Conservation (phyloP, 148 eudicot genomes). For the Vaccinium vitisidaea region DNA sequence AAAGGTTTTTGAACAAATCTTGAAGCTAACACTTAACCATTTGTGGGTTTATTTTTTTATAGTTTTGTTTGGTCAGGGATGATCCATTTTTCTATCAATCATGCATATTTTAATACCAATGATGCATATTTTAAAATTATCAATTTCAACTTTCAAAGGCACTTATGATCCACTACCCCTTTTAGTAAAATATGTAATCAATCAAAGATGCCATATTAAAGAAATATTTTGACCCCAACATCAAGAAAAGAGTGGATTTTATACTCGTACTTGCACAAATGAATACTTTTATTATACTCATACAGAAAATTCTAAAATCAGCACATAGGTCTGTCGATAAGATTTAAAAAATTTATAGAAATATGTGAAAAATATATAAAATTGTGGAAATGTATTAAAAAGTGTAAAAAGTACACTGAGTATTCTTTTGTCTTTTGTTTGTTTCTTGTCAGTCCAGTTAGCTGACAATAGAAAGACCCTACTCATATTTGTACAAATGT, state of each 20-base stretch:
- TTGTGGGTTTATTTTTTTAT: neutral
- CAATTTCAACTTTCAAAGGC: neutral
- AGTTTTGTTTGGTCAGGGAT: conserved; percentile 3
- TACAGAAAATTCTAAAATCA: too few relatives aligned
- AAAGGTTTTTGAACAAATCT: neutral
- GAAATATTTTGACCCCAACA: neutral
- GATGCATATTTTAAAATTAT: neutral
- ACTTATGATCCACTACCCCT: neutral
- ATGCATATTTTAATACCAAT: neutral
- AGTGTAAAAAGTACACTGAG: too few relatives aligned
- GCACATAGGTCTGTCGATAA: too few relatives aligned
- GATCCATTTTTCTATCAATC: neutral
- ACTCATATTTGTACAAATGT: neutral
- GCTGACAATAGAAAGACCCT: too few relatives aligned
- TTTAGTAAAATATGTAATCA: neutral
- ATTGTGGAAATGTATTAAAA: too few relatives aligned
- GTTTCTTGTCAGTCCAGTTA: too few relatives aligned
- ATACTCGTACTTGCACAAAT: neutral
- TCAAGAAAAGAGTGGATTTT: neutral
- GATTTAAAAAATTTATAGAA: too few relatives aligned
- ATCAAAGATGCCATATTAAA: neutral
- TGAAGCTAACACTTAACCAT: neutral
- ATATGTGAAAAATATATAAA: too few relatives aligned
- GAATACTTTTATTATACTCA: too few relatives aligned
- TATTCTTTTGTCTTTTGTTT: too few relatives aligned